phyloP scores from a whole-genome alignment of 495 filamentous ascomycete genomes.

The Poronia punctata region DNA sequence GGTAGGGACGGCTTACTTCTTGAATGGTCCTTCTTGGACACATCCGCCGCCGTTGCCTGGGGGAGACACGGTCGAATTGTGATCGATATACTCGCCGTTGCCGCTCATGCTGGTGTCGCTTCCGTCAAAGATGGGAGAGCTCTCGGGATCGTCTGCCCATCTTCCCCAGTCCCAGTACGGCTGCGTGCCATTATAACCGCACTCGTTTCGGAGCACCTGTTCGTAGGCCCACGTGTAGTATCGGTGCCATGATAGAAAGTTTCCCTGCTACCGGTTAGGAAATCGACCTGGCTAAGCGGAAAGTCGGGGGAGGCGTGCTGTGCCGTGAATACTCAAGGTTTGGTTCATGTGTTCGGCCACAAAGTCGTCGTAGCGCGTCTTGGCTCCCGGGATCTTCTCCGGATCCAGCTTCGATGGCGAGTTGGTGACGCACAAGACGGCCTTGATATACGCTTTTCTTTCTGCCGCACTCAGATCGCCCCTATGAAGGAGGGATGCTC shows the following conservation, averaged over 20 bases:
- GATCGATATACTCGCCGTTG: constrained; percentile 44
- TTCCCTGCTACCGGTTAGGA: constrained; percentile 33
- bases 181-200: constrained; percentile 54
- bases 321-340: constrained; percentile 54
- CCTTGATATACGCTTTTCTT: constrained; percentile 53
- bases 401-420: constrained; percentile 41
- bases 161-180: constrained; percentile 61
- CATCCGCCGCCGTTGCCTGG: constrained; percentile 64
- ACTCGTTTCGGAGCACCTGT: constrained; percentile 57
- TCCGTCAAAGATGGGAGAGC: constrained; percentile 52
- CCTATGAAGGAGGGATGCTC: no score
- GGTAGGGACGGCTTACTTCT: constrained; percentile 18
- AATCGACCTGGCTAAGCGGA: not conserved
- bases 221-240: constrained; percentile 61
- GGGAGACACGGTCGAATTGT: constrained; percentile 27
- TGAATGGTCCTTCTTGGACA: constrained; percentile 53
- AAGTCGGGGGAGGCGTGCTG: constrained; percentile 19
- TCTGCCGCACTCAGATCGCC: constrained; percentile 39
- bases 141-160: constrained; percentile 37
- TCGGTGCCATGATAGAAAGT: constrained; percentile 66
- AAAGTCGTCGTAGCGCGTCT: constrained; percentile 58
- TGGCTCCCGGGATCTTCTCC: constrained; percentile 27
- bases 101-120: constrained; percentile 47
- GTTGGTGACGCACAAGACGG: constrained; percentile 54
- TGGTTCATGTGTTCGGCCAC: constrained; percentile 61